Percentiles rank a stretch among this genome's conserved stretches.
Evolutionary conservation across 139 green algal genomes (phyloP).

Genomic region (Chlorella sp.): DNA sequence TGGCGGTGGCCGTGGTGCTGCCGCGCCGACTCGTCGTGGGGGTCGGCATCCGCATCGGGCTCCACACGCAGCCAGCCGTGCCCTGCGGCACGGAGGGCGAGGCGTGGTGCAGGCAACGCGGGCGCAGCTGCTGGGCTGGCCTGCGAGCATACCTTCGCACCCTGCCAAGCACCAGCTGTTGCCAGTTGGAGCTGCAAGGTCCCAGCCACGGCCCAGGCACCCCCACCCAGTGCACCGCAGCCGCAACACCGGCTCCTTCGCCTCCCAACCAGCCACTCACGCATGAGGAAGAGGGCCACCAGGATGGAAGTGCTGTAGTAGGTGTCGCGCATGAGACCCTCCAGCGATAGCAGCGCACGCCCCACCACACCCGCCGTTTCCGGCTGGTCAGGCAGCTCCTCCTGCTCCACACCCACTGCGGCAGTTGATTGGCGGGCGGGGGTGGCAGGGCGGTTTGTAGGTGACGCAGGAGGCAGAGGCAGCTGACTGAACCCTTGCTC

Average conservation of each 20-base stretch:
- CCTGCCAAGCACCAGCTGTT: not conserved
- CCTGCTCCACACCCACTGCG: slow-evolving; percentile 10
- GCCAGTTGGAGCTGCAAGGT: not conserved
- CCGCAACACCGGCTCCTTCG: not conserved
- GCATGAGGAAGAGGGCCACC: slow-evolving; percentile 17
- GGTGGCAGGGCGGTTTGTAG: too few species aligned
- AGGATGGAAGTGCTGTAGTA: slow-evolving; percentile 22
- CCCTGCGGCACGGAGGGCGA: not conserved
- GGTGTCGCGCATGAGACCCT: not conserved
- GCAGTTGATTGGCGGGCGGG: too few species aligned
- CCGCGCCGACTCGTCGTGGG: slow-evolving; percentile 5
- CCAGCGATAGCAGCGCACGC: not conserved
- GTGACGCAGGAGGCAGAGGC: not conserved
- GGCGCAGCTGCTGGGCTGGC: too few species aligned
- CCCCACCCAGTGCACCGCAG: not conserved
- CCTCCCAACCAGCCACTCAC: not conserved
- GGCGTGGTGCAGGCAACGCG: too few species aligned
- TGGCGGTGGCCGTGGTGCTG: slow-evolving; percentile 20
- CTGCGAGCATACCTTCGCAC: too few species aligned
- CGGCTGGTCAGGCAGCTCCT: not conserved
- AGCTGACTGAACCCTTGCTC: not conserved
- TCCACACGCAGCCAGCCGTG: slow-evolving; percentile 13
- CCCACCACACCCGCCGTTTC: not conserved
- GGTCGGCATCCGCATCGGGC: not conserved
- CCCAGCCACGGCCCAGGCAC: not conserved